phyloP scores from a whole-genome alignment of 441 rosid species.

The Populus hybrid region DNA sequence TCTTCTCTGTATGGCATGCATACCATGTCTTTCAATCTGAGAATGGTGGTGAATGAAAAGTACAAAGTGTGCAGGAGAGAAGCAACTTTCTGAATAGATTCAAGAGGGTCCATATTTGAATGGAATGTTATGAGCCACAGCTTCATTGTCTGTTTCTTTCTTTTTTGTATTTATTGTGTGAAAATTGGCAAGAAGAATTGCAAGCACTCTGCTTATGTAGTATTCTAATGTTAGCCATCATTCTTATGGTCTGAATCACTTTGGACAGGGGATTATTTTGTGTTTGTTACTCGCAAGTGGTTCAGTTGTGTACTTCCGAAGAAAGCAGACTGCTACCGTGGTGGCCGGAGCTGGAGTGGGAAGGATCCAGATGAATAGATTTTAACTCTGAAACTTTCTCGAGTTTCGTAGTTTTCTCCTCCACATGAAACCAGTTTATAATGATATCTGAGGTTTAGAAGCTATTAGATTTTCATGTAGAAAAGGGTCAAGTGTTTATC shows the following conservation, averaged over 20 bases:
- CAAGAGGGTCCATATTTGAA: background rate
- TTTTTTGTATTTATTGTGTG: background rate
- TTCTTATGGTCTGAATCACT: slow-evolving; percentile 1
- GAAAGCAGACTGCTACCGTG: slow-evolving; percentile 38
- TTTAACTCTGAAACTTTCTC: slow-evolving; percentile 22
- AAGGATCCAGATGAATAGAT: slow-evolving; percentile 72
- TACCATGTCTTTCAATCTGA: background rate
- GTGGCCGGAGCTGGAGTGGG: slow-evolving; percentile 59
- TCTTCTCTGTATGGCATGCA: background rate
- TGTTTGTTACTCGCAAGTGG: slow-evolving; percentile 56
- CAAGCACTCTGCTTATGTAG: background rate
- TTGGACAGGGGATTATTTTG: slow-evolving; percentile 48
- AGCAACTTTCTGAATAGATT: background rate
- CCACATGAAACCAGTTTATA: background rate
- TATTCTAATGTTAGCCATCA: background rate
- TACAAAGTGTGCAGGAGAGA: background rate
- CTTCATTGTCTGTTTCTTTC: background rate
- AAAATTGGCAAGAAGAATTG: slow-evolving; percentile 1
- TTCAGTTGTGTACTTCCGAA: slow-evolving; percentile 53
- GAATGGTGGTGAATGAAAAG: background rate
- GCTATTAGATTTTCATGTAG: background rate
- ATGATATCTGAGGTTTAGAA: background rate
- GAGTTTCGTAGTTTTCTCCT: background rate
- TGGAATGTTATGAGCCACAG: background rate
- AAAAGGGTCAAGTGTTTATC: background rate